Base-by-base conservation (phyloP, 495 filamentous ascomycete species). In the Penicillium ochrochloron region DNA sequence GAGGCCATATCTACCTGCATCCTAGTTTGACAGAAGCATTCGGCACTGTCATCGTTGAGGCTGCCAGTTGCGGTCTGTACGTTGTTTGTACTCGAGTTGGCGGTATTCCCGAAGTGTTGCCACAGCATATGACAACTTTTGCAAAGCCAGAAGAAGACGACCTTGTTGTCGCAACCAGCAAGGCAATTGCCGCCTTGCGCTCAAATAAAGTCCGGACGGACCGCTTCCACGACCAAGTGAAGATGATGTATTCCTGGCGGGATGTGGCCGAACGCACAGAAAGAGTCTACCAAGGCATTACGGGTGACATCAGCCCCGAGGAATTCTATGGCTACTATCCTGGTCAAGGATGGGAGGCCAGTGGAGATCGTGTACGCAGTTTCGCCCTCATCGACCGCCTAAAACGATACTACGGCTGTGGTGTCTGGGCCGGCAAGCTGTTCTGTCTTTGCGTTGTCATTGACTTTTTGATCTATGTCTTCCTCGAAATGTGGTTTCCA, bases 371-470 rank as follows among this genome's bases (percentile, higher is more conserved):
- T 42, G 88, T 90, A 1, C 89, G 90, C 67, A 93, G 90, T 73
- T 96, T 95, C 76, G 92, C 92, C 2, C 84, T 99, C 29, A 97
- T 99, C 68, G 95, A 99, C 71, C 85, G 95, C 21, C 75, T 99
- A 25, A 99, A 99, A 76, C 79, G 94, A 29, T 98, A 99, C 70
- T 99, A 98, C 71, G 95, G 95, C n/a, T 99, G 95, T 70, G 95
- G 95, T n/a, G 93, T 98, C 42, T 99, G 95, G 95, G 95, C 95
- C 11, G 95, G 95, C 9, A 99, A 99, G 77, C 77, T 99, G 25
- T 99, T 99, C 72, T 97, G 94, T 68, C 77, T 99, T 2, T 97
- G 93, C 63, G 94, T 94, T 17, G 88, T 97, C 64, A 90, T 99
- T 51, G 95, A 99, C 72, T 97, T 94, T 68, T 73, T 99, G 64